These are phyloP conservation scores for Eutypa lata DNA, from an alignment of 2,329 filamentous ascomycete genomes.

Conservation along the genomic window DNA sequence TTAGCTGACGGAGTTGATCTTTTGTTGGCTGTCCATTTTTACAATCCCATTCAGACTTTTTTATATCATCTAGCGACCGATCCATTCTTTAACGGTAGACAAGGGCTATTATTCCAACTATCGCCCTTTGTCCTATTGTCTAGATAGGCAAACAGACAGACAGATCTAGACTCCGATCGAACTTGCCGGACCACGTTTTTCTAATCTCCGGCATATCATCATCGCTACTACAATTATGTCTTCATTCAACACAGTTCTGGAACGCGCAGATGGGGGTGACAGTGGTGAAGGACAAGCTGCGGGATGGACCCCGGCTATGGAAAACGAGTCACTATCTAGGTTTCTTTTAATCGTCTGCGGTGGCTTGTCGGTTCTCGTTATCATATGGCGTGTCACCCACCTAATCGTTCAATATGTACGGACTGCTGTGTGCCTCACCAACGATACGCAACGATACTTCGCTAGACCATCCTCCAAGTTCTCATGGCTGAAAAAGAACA, in stretches of 20 bases:
- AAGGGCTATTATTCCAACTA: neutral
- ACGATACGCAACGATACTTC: constrained; percentile 79
- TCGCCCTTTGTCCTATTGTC: neutral
- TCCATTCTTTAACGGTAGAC: constrained; percentile 3
- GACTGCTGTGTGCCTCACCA: constrained; percentile 71
- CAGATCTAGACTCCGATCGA: neutral
- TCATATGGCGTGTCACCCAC: constrained; percentile 64
- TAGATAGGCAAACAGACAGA: neutral
- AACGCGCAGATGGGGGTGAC: constrained; percentile 8
- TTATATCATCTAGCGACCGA: constrained; percentile 8
- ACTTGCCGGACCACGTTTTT: neutral
- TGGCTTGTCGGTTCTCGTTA: constrained; percentile 58
- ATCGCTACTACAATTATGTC: constrained; percentile 8
- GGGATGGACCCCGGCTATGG: constrained; percentile 33
- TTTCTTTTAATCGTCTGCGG: constrained; percentile 64
- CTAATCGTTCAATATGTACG: constrained; percentile 66
- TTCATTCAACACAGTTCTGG: neutral
- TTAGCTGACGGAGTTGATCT: constrained; percentile 21
- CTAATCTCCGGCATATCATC: neutral
- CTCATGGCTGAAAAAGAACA: constrained; percentile 64
- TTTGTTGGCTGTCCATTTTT: constrained; percentile 5
- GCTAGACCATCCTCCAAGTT: constrained; percentile 50
- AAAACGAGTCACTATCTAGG: constrained; percentile 55
- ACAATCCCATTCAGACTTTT: constrained; percentile 2
- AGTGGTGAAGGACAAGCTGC: constrained; percentile 24